Evolutionary conservation across 2,329 filamentous ascomycete species (phyloP).

Genomic region (Calonectria pteridis): DNA sequence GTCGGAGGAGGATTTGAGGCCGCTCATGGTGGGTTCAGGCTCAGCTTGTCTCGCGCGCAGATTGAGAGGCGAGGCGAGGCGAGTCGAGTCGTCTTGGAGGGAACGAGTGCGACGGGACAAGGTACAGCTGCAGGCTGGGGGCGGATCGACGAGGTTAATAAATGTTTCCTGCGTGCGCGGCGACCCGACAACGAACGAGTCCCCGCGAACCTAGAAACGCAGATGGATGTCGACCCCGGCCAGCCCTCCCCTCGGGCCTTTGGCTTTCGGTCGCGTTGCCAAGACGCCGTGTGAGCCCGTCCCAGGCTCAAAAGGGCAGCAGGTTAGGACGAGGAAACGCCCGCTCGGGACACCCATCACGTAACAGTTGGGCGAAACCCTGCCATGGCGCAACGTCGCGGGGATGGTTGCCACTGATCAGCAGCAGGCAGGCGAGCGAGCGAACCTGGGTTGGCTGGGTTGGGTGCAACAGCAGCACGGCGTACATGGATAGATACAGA

Average conservation of each 20-base stretch:
- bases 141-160: conserved; percentile 23
- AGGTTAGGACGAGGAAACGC: conserved; percentile 21
- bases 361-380: conserved; percentile 33
- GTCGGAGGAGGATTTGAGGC: conserved; percentile 30
- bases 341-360: conserved; percentile 36
- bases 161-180: background rate
- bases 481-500: background rate
- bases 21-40: conserved; percentile 22
- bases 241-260: conserved; percentile 4
- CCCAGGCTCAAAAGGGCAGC: conserved; percentile 40
- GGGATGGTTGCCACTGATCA: conserved; percentile 18
- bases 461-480: background rate
- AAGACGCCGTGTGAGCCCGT: conserved; percentile 21
- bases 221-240: conserved; percentile 12
- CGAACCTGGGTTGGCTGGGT: background rate
- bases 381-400: conserved; percentile 22
- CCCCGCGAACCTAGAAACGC: background rate
- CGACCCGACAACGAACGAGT: background rate
- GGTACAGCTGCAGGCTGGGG: background rate
- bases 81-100: background rate
- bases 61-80: background rate
- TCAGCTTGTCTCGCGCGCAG: background rate
- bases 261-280: background rate
- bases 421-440: conserved; percentile 24
- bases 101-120: background rate